These are phyloP conservation scores for Dioscorea dumetorum DNA, from an alignment of 106 monocot species.

Conservation along the genomic window DNA sequence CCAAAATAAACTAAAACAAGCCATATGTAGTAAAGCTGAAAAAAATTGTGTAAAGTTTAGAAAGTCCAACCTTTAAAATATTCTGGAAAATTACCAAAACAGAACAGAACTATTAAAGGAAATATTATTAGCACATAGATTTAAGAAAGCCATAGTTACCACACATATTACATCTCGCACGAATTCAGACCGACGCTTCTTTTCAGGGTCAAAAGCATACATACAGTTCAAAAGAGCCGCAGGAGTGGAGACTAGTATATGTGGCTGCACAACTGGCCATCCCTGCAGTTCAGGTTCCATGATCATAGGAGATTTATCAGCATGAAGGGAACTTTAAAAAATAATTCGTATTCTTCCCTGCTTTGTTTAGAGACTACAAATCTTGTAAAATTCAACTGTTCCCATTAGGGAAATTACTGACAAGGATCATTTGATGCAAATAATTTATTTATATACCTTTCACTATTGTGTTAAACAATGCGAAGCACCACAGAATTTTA, in stretches of 20 bases:
- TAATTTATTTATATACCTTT: no score
- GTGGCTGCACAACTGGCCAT: conserved; percentile 69
- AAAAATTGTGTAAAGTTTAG: not conserved
- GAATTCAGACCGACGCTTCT: conserved; percentile 53
- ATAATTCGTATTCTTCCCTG: not conserved
- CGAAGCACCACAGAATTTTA: conserved; percentile 13
- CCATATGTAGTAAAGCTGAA: not conserved
- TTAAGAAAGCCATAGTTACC: conserved; percentile 31
- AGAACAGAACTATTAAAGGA: no score
- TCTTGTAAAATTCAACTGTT: not conserved
- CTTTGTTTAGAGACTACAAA: not conserved
- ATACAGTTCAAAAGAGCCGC: conserved; percentile 91
- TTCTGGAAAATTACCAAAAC: no score
- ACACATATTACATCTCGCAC: conserved; percentile 65
- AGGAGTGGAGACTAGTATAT: conserved; percentile 93
- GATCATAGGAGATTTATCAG: not conserved
- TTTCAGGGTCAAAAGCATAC: conserved; percentile 64
- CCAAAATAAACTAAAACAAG: not conserved
- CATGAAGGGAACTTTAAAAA: not conserved
- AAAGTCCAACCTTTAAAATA: not conserved
- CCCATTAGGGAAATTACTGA: not conserved
- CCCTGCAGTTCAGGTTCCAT: conserved; percentile 38
- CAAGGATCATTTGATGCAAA: no score
- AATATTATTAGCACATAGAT: not conserved
- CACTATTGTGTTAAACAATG: not conserved